Base-by-base conservation (phyloP, 768 basidiomycete genomes). In the Postia placenta region DNA sequence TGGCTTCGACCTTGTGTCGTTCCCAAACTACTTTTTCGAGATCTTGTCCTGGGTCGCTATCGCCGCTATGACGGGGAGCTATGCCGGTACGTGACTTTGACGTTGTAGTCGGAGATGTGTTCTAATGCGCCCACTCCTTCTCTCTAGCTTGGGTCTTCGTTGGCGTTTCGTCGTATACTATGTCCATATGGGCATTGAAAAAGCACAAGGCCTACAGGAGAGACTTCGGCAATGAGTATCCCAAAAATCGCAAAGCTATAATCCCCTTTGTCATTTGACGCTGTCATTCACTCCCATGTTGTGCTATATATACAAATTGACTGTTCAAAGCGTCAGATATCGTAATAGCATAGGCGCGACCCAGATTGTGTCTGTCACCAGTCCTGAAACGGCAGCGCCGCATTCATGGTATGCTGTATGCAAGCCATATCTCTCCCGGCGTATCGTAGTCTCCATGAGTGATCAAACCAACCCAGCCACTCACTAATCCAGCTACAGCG, bases 11-110 rank as follows among this genome's bases (percentile, higher is more conserved):
- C 68, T 79, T n/a, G 77, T 94, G 35, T 87, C 90, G 5, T 87
- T 79, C 72, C 92, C 95, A 14, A 97, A 99, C 67, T 99, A 99
- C 70, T 83, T 89, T 63, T 97, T 94, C 60, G 96, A 99, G 69
- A 75, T 70, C 6, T 51, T 95, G 22, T 85, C 71, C 0, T 96
- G 95, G 90, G 60, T 73, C 3, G 71, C 76, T 14, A 74, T 96
- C 43, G 75, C 75, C 20, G 72, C 73, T 19, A 83, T 98, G 82
- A 92, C 92, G 2, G 79, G 83, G 25, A 88, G 85, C 59, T 70
- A 78, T 56, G 79, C 78, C 37, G 79, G 92, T 91, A 60, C 44
- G 85, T 73, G 39, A 4, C 33, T 40, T 27, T 47, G 20, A 25
- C 23, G 20, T 19, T 36, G 19, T 15, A n/a, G 14, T 40, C 26